Percentiles rank a stretch among this genome's conserved stretches.
Conservation (phyloP, 371 early-diverging fungal species). For the Mortierella sp. region DNA sequence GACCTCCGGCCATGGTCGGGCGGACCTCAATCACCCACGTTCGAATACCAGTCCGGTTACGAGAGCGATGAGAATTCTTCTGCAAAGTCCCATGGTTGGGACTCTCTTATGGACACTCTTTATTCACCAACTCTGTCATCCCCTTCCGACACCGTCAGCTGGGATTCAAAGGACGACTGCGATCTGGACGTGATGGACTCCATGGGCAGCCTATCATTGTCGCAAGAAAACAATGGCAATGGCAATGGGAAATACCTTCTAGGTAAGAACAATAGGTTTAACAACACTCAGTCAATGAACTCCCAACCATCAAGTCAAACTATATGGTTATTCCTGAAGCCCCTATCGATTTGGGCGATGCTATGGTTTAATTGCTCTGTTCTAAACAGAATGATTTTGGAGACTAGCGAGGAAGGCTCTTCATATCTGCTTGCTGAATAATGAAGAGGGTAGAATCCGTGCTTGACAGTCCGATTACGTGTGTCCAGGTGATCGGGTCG, state of each 20-base stretch:
- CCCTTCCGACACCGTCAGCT: constrained; percentile 13
- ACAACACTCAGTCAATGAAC: too few species aligned
- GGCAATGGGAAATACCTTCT: constrained; percentile 51
- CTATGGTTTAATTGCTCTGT: too few species aligned
- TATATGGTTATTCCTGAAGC: too few species aligned
- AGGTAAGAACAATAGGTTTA: constrained; percentile 20
- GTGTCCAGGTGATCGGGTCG: too few species aligned
- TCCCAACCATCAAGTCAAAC: too few species aligned
- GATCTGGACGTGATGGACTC: constrained; percentile 19
- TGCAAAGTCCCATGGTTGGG: constrained; percentile 39
- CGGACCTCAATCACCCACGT: constrained; percentile 16
- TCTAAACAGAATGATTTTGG: too few species aligned
- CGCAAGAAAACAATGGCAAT: constrained; percentile 21
- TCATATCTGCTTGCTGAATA: too few species aligned
- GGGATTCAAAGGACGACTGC: constrained; percentile 26
- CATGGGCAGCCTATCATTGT: constrained; percentile 8
- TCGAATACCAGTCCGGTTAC: constrained; percentile 24
- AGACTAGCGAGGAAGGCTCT: too few species aligned
- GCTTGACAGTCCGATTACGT: too few species aligned
- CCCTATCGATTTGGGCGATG: too few species aligned
- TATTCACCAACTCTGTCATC: constrained; percentile 28
- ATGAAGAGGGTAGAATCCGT: too few species aligned
- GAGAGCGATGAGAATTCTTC: constrained; percentile 39
- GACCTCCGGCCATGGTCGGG: constrained; percentile 41
- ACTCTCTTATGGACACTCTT: constrained; percentile 45